Evolutionary conservation across 2,329 filamentous ascomycete species (phyloP), one percentile per base, ranked within the genome.

Genomic region (Diaporthe citriasiana): DNA sequence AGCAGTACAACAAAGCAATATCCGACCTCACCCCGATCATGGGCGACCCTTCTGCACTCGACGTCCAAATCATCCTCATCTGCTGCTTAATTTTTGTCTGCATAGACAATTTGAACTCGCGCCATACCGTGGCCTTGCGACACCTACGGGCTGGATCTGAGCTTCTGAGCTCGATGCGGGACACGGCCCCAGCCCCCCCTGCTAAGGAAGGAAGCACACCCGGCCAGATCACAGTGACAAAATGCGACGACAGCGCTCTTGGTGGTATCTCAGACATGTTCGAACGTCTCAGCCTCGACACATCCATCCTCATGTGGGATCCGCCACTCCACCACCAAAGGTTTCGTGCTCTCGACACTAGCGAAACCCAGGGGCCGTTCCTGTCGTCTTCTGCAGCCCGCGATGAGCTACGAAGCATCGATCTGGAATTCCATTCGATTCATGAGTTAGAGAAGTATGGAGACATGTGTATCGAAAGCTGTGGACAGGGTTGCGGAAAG

Each of bases 41-140:
- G 60, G 10, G 40, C 60, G 9, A 65, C 4, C 60, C 60, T 22
- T 65, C 60, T 3, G 12, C 42, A 17, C 40, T 65, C 8, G 60
- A 65, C 19, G 27, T 65, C 42, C 60, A 65, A 22, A 42, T 42
- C 1, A 65, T 65, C 12, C 60, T 65, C 19, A 50, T 65, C 19
- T 65, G 60, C 60, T 65, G 60, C 27, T 25, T 65, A 27, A 50
- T 65, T 10, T 65, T 65, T 65, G 42, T 47, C 60, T 65, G 60
- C 27, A 65, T 65, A 65, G 60, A 65, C 19, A 65, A 65, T 2
- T 3, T 65, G 19, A 65, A 47, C 15, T 42, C 42, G 40, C 60
- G 60, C 6, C 27, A 33, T 15, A 19, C 0, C 19, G 42, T 65
- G 27, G 60, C 60, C 19, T 33, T 65, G 17, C 45, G 27, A 50